These are phyloP conservation scores for Septoria linicola DNA, from an alignment of 2,329 filamentous ascomycete genomes.

Conservation along the genomic window DNA sequence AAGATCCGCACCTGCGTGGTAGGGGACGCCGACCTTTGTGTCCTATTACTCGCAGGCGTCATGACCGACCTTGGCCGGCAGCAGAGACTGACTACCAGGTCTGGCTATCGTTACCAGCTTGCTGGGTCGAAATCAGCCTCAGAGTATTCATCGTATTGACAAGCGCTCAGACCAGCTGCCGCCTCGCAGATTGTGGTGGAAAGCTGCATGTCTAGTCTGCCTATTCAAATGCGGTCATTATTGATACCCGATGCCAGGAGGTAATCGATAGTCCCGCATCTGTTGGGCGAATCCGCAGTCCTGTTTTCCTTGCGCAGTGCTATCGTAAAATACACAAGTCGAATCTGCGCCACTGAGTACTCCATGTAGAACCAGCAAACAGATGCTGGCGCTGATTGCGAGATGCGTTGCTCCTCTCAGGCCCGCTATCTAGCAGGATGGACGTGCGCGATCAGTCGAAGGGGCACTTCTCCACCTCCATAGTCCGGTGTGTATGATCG, in stretches of 20 bases:
- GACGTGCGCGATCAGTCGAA: constrained; percentile 29
- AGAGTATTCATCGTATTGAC: constrained; percentile 42
- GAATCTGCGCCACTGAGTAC: neutral
- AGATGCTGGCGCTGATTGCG: constrained; percentile 16
- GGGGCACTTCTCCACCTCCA: constrained; percentile 28
- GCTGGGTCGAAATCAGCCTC: constrained; percentile 46
- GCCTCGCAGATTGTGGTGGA: constrained; percentile 45
- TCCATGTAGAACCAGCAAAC: constrained; percentile 20
- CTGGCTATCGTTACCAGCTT: constrained; percentile 37
- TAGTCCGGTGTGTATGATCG: constrained; percentile 34
- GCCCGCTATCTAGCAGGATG: constrained; percentile 26
- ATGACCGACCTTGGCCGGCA: constrained; percentile 34
- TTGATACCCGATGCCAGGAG: constrained; percentile 37
- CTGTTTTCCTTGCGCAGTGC: constrained; percentile 25
- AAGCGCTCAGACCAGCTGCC: constrained; percentile 45
- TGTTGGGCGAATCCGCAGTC: constrained; percentile 16
- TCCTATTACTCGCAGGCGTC: constrained; percentile 31
- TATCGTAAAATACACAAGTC: no score
- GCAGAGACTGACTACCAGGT: constrained; percentile 31
- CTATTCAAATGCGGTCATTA: constrained; percentile 42
- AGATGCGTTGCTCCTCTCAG: constrained; percentile 25
- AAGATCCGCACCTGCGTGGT: constrained; percentile 31
- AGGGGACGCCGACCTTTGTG: constrained; percentile 32
- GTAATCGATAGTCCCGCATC: constrained; percentile 15
- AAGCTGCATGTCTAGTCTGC: constrained; percentile 46